These are phyloP conservation scores for Coemansia biformis DNA, from an alignment of 192 early-diverging fungal genomes.

Conservation along the genomic window DNA sequence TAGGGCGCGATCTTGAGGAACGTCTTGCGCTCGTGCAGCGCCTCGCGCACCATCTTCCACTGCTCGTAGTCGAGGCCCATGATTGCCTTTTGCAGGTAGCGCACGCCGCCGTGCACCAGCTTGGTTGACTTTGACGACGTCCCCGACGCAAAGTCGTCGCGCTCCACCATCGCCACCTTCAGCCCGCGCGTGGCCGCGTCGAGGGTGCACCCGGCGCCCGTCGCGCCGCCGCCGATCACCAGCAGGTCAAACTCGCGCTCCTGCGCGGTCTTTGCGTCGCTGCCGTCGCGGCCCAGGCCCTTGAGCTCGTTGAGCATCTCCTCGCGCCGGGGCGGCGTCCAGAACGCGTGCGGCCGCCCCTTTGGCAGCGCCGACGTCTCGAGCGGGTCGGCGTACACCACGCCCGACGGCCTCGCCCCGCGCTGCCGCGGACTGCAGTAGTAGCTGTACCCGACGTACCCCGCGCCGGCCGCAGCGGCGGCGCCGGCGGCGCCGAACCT, in stretches of 20 bases:
- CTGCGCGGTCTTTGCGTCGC: constrained; percentile 32
- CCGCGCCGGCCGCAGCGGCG: constrained; percentile 7
- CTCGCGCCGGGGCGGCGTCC: constrained; percentile 66
- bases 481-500: constrained; percentile 26
- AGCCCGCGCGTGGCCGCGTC: constrained; percentile 92
- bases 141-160: constrained; percentile 91
- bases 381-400: constrained; percentile 35
- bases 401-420: constrained; percentile 1
- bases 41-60: constrained; percentile 91
- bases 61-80: constrained; percentile 93
- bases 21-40: constrained; percentile 88
- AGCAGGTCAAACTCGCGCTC: constrained; percentile 72
- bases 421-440: constrained; percentile 8
- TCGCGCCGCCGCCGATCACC: constrained; percentile 94
- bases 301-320: constrained; percentile 69
- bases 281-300: constrained; percentile 35
- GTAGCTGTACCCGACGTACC: constrained; percentile 26
- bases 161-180: constrained; percentile 88
- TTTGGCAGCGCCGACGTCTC: constrained; percentile 28
- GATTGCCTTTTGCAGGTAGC: constrained; percentile 95
- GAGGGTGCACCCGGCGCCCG: constrained; percentile 83
- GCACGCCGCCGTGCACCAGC: constrained; percentile 94
- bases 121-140: constrained; percentile 91
- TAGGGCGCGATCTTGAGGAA: constrained; percentile 97
- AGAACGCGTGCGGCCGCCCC: constrained; percentile 60